These are phyloP conservation scores for Fagopyrum tataricum DNA, from an alignment of 148 eudicot genomes.

Conservation along the genomic window DNA sequence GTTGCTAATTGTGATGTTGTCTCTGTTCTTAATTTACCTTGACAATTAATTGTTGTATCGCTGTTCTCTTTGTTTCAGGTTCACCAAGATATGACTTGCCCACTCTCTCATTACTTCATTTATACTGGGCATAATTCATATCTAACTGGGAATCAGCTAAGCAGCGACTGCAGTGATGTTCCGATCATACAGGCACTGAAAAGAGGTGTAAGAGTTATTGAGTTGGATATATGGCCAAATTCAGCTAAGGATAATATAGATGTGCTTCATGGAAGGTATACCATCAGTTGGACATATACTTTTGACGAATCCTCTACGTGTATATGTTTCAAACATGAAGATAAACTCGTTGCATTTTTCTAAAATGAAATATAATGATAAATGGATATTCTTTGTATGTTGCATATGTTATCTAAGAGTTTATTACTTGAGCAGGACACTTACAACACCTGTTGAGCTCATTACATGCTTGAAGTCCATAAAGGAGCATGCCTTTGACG, in stretches of 20 bases:
- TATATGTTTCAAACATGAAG: neutral
- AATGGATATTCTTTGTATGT: neutral
- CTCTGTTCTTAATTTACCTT: neutral
- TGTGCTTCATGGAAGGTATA: conserved; percentile 76
- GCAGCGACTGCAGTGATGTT: conserved; percentile 72
- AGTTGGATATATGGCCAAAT: conserved; percentile 89
- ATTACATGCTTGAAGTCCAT: conserved; percentile 63
- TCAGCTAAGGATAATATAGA: conserved; percentile 48
- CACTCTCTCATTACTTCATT: conserved; percentile 81
- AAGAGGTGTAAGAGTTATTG: conserved; percentile 80
- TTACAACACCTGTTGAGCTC: conserved; percentile 77
- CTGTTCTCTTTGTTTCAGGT: conserved; percentile 31
- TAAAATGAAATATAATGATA: neutral
- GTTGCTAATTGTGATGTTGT: neutral
- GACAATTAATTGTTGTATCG: neutral
- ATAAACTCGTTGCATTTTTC: neutral
- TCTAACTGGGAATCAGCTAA: conserved; percentile 79
- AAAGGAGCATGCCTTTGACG: conserved; percentile 63
- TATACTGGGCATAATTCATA: conserved; percentile 89
- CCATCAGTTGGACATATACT: neutral
- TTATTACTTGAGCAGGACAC: conserved; percentile 42
- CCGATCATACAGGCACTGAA: conserved; percentile 63
- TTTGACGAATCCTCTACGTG: neutral
- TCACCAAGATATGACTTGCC: conserved; percentile 77
- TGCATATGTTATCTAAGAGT: neutral